These are phyloP conservation scores for Zhuliangozyma parablackwelliae DNA, from an alignment of 1,139 yeast species.

Conservation along the genomic window DNA sequence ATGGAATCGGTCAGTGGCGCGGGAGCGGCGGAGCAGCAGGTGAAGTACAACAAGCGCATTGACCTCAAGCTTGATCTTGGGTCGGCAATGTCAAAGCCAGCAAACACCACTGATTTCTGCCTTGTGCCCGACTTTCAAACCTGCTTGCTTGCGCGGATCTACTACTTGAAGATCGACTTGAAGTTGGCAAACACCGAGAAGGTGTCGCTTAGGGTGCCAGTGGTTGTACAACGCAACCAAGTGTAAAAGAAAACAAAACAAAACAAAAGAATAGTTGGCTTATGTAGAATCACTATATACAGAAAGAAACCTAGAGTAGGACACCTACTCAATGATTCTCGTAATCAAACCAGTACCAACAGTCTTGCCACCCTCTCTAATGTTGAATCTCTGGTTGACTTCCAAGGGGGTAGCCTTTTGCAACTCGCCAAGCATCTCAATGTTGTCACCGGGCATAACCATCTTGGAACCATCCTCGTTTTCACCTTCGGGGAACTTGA, in stretches of 20 bases:
- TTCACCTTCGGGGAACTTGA: constrained; percentile 87
- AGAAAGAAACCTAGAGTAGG: too few species aligned
- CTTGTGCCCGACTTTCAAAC: constrained; percentile 38
- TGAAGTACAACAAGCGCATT: constrained; percentile 10
- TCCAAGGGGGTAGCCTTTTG: constrained; percentile 92
- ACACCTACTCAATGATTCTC: constrained; percentile 69
- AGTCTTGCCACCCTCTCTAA: constrained; percentile 99
- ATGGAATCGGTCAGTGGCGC: neutral
- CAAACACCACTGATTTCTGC: constrained; percentile 20
- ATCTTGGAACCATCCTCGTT: constrained; percentile 80
- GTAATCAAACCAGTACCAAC: constrained; percentile 98
- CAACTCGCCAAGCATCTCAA: constrained; percentile 91
- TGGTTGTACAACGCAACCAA: constrained; percentile 16
- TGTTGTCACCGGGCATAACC: constrained; percentile 98
- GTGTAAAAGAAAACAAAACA: too few species aligned
- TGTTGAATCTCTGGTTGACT: constrained; percentile 96
- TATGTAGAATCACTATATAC: too few species aligned
- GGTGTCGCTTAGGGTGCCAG: constrained; percentile 28
- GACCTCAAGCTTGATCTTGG: constrained; percentile 11
- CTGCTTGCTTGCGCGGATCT: constrained; percentile 32
- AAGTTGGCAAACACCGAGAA: constrained; percentile 26
- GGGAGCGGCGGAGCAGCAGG: constrained; percentile 1
- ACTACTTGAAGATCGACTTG: constrained; percentile 28
- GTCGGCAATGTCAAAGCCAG: constrained; percentile 8
- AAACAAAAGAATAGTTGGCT: too few species aligned